These are phyloP conservation scores for Stemphylium beticola DNA, from an alignment of 2,329 filamentous ascomycete species.

Conservation along the genomic window DNA sequence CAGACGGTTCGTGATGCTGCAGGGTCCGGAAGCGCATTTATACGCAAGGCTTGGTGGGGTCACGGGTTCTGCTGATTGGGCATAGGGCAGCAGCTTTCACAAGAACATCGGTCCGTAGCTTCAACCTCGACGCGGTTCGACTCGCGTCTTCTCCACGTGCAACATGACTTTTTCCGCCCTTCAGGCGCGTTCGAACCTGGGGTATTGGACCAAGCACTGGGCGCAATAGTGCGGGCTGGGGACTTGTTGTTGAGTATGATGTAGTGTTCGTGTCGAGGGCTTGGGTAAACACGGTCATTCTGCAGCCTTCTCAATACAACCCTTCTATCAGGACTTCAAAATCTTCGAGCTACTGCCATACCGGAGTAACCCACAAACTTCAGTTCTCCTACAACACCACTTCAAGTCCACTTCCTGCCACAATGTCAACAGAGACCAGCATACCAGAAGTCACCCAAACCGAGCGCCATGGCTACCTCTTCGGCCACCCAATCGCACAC, in stretches of 20 bases:
- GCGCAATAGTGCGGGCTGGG: neutral
- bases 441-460: slow-evolving; percentile 24
- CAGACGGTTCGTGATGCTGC: neutral
- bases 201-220: neutral
- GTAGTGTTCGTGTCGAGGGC: neutral
- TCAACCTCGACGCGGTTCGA: slow-evolving; percentile 5
- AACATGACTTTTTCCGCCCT: slow-evolving; percentile 19
- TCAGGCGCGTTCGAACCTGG: slow-evolving; percentile 1
- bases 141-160: slow-evolving; percentile 4
- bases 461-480: slow-evolving; percentile 61
- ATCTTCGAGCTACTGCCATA: neutral
- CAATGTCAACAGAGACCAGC: slow-evolving; percentile 22
- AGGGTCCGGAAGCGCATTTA: slow-evolving; percentile 18
- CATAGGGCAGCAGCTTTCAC: neutral
- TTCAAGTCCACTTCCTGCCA: neutral
- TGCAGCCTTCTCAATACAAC: neutral
- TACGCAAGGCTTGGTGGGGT: slow-evolving; percentile 14
- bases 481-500: slow-evolving; percentile 63
- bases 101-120: slow-evolving; percentile 8
- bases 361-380: no score
- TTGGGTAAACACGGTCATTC: neutral
- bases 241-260: neutral
- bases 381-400: neutral
- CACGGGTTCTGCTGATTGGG: slow-evolving; percentile 14
- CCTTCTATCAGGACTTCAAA: neutral